Conservation (phyloP, 768 basidiomycete genomes). For the Russula foetens region DNA sequence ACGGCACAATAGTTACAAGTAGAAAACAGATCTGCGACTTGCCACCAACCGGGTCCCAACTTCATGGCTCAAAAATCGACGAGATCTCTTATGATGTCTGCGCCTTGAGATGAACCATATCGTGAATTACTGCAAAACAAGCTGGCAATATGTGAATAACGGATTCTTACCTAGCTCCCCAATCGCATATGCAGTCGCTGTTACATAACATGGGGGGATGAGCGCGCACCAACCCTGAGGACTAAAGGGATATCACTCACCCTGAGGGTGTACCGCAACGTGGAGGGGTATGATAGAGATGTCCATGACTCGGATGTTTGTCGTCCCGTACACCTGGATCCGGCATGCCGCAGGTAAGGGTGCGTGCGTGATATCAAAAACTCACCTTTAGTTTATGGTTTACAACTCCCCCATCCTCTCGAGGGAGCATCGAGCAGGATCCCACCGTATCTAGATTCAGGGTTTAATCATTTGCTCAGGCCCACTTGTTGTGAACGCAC, state of each 20-base stretch:
- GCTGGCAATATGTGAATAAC: neutral
- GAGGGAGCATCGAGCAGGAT: slow-evolving; percentile 17
- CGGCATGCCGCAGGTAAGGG: neutral
- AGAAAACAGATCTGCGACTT: neutral
- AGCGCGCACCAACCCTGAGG: neutral
- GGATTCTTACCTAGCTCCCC: slow-evolving; percentile 10
- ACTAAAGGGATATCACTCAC: neutral
- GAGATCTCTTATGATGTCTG: slow-evolving; percentile 7
- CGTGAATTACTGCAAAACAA: neutral
- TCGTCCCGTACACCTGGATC: slow-evolving; percentile 24
- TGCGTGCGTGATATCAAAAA: neutral
- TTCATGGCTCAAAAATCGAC: slow-evolving; percentile 4
- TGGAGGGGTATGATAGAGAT: slow-evolving; percentile 27
- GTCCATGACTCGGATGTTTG: slow-evolving; percentile 28
- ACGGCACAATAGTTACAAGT: neutral
- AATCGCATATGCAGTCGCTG: slow-evolving; percentile 18
- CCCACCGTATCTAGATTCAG: slow-evolving; percentile 8
- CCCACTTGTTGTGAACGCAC: neutral
- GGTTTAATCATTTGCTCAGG: neutral
- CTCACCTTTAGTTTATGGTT: slow-evolving; percentile 15
- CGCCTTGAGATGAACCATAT: too few relatives aligned
- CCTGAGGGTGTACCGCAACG: slow-evolving; percentile 21
- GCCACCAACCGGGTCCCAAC: too few relatives aligned
- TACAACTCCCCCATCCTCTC: slow-evolving; percentile 17
- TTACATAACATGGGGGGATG: neutral